These are phyloP conservation scores for Pleurotus sapidus DNA, from an alignment of 768 basidiomycete genomes.

Conservation along the genomic window DNA sequence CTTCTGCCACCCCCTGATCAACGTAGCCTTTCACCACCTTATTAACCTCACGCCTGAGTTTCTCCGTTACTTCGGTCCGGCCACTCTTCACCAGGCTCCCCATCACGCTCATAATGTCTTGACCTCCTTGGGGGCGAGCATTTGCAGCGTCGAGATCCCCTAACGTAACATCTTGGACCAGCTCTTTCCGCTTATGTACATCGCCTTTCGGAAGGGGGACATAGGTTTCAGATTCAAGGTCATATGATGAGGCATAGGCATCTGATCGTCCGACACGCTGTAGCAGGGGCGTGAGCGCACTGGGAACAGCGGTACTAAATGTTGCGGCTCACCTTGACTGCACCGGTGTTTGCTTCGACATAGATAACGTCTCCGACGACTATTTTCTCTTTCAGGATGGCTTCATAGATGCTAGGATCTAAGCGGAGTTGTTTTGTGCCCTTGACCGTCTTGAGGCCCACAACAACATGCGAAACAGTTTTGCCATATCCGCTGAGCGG, in stretches of 20 bases:
- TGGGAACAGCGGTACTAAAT: neutral
- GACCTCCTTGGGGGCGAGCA: slow-evolving; percentile 92
- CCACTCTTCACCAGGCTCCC: slow-evolving; percentile 85
- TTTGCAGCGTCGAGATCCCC: slow-evolving; percentile 97
- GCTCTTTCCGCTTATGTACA: slow-evolving; percentile 93
- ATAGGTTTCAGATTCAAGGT: slow-evolving; percentile 97
- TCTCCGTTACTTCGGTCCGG: slow-evolving; percentile 96
- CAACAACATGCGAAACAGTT: slow-evolving; percentile 96
- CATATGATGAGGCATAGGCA: slow-evolving; percentile 96
- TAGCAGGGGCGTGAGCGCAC: slow-evolving; percentile 6
- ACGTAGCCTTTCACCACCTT: slow-evolving; percentile 97
- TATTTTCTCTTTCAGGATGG: slow-evolving; percentile 96
- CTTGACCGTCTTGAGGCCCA: slow-evolving; percentile 90
- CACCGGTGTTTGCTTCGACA: slow-evolving; percentile 90
- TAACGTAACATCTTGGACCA: slow-evolving; percentile 92
- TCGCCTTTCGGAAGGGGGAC: slow-evolving; percentile 97
- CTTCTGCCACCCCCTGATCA: slow-evolving; percentile 96
- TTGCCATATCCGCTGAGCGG: slow-evolving; percentile 97
- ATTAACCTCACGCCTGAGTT: slow-evolving; percentile 92
- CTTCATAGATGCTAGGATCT: slow-evolving; percentile 95
- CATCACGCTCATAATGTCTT: slow-evolving; percentile 99
- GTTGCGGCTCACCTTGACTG: slow-evolving; percentile 73
- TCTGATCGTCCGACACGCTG: slow-evolving; percentile 96
- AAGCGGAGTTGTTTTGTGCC: slow-evolving; percentile 93
- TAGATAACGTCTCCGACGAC: slow-evolving; percentile 97